phyloP scores from a whole-genome alignment of 2,329 filamentous ascomycete genomes.

The Aureobasidium sp. region DNA sequence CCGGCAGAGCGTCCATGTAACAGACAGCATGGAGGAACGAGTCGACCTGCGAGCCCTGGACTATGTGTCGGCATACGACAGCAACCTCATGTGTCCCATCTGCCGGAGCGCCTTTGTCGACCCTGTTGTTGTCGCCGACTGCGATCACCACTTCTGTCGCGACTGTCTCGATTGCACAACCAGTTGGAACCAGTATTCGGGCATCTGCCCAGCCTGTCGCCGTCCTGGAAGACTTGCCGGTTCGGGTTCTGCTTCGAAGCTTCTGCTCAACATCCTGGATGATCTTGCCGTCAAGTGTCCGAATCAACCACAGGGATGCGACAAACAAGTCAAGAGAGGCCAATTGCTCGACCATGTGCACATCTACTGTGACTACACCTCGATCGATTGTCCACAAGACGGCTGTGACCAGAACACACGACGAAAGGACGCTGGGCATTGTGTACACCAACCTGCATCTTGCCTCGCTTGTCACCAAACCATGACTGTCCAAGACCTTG shows the following conservation, averaged over 20 bases:
- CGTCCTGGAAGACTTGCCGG: constrained; percentile 45
- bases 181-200: constrained; percentile 36
- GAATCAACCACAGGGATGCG: constrained; percentile 59
- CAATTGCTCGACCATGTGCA: constrained; percentile 66
- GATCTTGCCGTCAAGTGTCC: constrained; percentile 68
- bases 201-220: constrained; percentile 64
- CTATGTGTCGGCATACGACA: constrained; percentile 61
- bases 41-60: constrained; percentile 66
- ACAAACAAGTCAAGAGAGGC: constrained; percentile 58
- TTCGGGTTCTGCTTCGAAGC: constrained; percentile 46
- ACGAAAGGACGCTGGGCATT: constrained; percentile 61
- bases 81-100: constrained; percentile 70
- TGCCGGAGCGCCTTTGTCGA: constrained; percentile 69
- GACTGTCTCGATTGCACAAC: constrained; percentile 61
- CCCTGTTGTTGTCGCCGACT: constrained; percentile 61
- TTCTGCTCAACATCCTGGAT: constrained; percentile 68
- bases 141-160: constrained; percentile 71
- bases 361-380: constrained; percentile 64
- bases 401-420: constrained; percentile 59
- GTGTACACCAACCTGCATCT: constrained; percentile 58
- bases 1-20: background rate
- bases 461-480: constrained; percentile 60
- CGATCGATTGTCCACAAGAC: constrained; percentile 57
- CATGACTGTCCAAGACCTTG: constrained; percentile 61
- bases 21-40: background rate